Conservation (phyloP, 2,329 filamentous ascomycete genomes). For the Colletotrichum kahawae region DNA sequence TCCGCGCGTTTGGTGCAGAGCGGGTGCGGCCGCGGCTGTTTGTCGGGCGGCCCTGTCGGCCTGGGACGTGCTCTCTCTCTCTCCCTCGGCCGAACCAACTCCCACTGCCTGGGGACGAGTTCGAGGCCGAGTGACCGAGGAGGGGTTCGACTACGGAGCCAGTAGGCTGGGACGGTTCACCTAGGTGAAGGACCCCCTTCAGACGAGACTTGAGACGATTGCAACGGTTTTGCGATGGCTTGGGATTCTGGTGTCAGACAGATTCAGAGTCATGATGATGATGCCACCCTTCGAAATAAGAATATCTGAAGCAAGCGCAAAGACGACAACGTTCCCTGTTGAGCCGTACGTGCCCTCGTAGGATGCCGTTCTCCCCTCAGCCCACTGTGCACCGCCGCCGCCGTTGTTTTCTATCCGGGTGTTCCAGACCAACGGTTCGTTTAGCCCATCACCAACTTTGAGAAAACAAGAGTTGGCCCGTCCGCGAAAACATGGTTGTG, state of each 20-base stretch:
- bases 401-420: neutral
- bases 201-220: neutral
- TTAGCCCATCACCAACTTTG: neutral
- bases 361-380: neutral
- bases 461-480: slow-evolving; percentile 15
- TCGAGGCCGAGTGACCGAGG: neutral
- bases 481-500: neutral
- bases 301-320: neutral
- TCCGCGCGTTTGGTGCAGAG: neutral
- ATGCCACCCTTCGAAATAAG: neutral
- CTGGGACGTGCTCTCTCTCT: neutral
- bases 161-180: neutral
- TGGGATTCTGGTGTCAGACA: neutral
- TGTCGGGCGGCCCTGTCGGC: neutral
- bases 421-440: neutral
- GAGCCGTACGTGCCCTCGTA: neutral
- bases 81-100: neutral
- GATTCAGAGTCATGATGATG: neutral
- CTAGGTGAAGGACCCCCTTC: neutral
- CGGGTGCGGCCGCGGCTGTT: neutral
- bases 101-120: neutral
- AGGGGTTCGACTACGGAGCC: neutral
- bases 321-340: neutral
- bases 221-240: neutral
- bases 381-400: neutral